Evolutionary conservation across 2,329 filamentous ascomycete genomes (phyloP), one percentile per base, ranked within the genome.

Genomic region (Thielaviopsis populi): DNA sequence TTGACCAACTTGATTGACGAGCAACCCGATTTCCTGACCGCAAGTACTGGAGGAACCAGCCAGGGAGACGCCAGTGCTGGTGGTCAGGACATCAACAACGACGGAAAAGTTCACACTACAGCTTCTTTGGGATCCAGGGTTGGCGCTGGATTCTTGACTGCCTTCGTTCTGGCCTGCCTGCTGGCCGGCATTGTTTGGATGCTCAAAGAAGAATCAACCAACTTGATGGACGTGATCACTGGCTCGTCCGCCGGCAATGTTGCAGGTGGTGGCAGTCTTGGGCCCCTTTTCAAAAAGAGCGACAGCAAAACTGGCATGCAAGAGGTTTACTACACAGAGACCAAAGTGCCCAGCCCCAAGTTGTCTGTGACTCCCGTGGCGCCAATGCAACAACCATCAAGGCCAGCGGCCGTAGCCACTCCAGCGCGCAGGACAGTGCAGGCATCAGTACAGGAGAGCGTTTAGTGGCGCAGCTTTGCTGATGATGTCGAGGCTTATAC

Each of bases 141-240:
- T 6, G 89, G 87, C 11, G 88, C 87, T 43, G 81, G 81, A 11
- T 80, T 90, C 66, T 68, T 78, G 61, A 91, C 87, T 1, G 72
- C 82, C 0, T 59, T 84, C 5, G 72, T 86, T 2, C 71, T 89
- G 1, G 69, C 78, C 5, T 73, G 77, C 6, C 74, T 88, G 46
- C 66, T 85, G 27, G 77, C 77, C 1, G 82, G 82, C n/a, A 69
- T 78, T 6, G 54, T 74, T 5, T 81, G 78, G 73, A 73, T 82
- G 67, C 65, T 81, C 19, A 65, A 75, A 22, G 80, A 83, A 67
- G 80, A 83, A 68, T 73, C 70, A 5, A 74, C 58, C 11, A 65
- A 48, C 7, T 41, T 63, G 8, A 37, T 30, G 33, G 54, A 63
- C 30, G 53, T 11, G 4, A 56, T 56, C 17, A 56, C 53, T 3